Evolutionary conservation across 106 monocot genomes (phyloP).

Genomic region (Platanthera guangdongensis): DNA sequence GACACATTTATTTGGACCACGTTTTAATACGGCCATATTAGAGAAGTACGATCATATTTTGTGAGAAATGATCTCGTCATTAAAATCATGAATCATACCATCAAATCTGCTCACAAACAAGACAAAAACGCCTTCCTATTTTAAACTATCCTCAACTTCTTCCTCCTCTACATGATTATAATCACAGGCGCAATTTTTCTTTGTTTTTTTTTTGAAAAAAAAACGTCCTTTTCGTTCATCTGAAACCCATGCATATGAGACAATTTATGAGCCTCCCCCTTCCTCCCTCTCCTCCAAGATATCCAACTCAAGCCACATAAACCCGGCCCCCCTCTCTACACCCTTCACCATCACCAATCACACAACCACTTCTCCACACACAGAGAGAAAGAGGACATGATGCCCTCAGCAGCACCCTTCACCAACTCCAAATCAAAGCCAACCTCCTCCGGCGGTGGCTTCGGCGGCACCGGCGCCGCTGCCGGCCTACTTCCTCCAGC

Average conservation of each 20-base stretch:
- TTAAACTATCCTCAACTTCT: no score
- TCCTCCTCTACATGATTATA: neutral
- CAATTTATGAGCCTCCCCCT: constrained; percentile 7
- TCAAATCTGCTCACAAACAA: no score
- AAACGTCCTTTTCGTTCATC: neutral
- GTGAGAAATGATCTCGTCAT: no score
- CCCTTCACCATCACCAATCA: no score
- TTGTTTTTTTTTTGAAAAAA: no score
- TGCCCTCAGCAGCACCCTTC: neutral
- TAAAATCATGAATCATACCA: no score
- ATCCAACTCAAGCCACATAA: neutral
- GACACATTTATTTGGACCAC: no score
- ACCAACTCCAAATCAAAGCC: neutral
- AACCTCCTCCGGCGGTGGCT: neutral
- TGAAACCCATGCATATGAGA: constrained; percentile 9
- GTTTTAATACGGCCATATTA: no score
- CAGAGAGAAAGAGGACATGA: neutral
- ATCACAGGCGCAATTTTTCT: neutral
- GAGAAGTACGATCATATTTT: no score
- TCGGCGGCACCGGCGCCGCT: neutral
- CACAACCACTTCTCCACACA: no score
- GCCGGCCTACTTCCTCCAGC: constrained; percentile 15
- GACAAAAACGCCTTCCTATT: no score
- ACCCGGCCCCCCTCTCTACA: no score
- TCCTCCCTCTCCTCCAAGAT: constrained; percentile 11